These are phyloP conservation scores for Nicotiana attenuata DNA, from an alignment of 257 asterid genomes.

Conservation along the genomic window DNA sequence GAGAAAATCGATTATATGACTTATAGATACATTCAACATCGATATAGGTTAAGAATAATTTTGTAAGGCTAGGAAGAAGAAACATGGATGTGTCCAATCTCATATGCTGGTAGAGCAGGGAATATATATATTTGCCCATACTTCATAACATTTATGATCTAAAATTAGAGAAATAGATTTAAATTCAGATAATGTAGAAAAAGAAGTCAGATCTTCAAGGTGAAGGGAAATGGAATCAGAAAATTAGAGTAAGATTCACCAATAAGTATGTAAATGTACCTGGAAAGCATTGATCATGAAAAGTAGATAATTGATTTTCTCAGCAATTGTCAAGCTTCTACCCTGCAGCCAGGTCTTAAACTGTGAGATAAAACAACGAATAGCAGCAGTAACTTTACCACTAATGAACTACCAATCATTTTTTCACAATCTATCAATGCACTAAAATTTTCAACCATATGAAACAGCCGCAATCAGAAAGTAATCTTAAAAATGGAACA, in stretches of 20 bases:
- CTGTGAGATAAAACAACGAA: conserved; percentile 1
- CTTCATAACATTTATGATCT: neutral
- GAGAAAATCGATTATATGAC: neutral
- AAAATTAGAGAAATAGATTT: neutral
- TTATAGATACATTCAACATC: neutral
- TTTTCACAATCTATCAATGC: neutral
- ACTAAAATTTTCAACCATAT: neutral
- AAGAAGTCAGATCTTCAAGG: neutral
- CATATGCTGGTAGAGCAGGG: conserved; percentile 4
- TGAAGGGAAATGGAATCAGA: neutral
- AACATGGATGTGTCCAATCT: neutral
- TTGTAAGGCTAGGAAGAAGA: neutral
- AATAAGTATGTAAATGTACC: conserved; percentile 36
- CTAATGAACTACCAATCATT: neutral
- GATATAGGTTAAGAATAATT: neutral
- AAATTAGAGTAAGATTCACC: neutral
- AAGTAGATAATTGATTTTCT: conserved; percentile 91
- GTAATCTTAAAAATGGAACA: neutral
- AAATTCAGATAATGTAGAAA: neutral
- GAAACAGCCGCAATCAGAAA: neutral
- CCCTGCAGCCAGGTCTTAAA: conserved; percentile 57
- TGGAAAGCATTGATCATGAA: conserved; percentile 97
- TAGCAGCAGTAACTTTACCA: neutral
- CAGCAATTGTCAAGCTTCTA: conserved; percentile 73
- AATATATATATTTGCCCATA: neutral